These are phyloP conservation scores for Primulina eburnea DNA, from an alignment of 257 asterid species.

Conservation along the genomic window DNA sequence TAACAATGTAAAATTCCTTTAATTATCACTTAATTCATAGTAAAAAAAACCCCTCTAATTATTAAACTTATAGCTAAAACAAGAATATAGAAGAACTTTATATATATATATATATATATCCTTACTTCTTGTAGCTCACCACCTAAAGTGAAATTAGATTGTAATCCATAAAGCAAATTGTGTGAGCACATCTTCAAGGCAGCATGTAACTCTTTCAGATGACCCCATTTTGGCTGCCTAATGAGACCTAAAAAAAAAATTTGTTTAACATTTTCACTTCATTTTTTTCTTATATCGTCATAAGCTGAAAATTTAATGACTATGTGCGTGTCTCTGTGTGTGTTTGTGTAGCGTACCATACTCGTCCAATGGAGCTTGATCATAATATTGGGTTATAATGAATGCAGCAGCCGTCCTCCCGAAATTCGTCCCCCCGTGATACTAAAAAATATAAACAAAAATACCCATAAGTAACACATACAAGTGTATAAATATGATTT, in stretches of 20 bases:
- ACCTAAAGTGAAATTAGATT: constrained; percentile 42
- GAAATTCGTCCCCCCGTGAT: constrained; percentile 90
- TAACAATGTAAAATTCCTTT: no score
- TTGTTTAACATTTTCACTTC: not conserved
- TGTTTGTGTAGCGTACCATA: constrained; percentile 46
- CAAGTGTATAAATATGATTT: no score
- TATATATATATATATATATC: no score
- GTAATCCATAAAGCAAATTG: constrained; percentile 52
- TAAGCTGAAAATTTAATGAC: not conserved
- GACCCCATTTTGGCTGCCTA: constrained; percentile 87
- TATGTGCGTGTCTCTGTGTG: not conserved
- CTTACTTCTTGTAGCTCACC: constrained; percentile 69
- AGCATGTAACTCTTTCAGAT: constrained; percentile 67
- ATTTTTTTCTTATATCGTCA: not conserved
- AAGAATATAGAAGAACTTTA: not conserved
- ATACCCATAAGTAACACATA: not conserved
- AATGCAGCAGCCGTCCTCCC: constrained; percentile 60
- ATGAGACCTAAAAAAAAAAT: constrained; percentile 45
- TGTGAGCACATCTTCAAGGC: constrained; percentile 54
- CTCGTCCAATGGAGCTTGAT: constrained; percentile 84
- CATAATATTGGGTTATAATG: constrained; percentile 60
- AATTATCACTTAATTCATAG: no score
- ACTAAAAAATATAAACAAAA: constrained; percentile 31
- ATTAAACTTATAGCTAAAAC: no score
- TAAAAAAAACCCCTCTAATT: no score